phyloP scores from a whole-genome alignment of 2,329 filamentous ascomycete species.

The Metarhizium guizhouense region DNA sequence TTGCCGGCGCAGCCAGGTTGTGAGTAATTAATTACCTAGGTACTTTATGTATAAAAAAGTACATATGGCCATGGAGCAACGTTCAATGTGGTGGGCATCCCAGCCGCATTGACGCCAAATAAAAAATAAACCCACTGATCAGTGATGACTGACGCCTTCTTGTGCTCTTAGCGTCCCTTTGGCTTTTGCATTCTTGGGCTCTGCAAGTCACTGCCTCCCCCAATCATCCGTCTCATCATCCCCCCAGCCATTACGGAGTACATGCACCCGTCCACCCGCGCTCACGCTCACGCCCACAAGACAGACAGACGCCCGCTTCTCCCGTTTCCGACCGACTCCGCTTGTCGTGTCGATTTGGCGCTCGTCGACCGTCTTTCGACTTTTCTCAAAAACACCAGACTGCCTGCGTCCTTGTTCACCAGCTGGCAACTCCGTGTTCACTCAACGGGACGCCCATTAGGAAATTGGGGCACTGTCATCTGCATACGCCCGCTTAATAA shows the following conservation, averaged over 20 bases:
- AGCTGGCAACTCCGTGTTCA: neutral
- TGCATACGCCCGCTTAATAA: neutral
- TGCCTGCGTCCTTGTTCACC: neutral
- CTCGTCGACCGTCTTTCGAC: neutral
- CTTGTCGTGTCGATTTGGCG: neutral
- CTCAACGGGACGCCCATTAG: neutral
- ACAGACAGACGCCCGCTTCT: neutral
- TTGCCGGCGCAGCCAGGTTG: too few species aligned
- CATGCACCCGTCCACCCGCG: too few species aligned
- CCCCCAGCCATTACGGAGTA: too few species aligned
- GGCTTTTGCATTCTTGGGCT: neutral
- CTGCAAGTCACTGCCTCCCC: neutral
- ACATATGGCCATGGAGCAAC: too few species aligned
- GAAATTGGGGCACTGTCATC: neutral
- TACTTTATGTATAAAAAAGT: too few species aligned
- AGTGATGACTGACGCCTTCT: too few species aligned
- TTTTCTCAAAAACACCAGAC: neutral
- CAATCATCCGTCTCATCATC: neutral
- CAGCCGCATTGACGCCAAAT: too few species aligned
- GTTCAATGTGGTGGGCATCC: too few species aligned
- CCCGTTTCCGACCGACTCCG: slow-evolving; percentile 2
- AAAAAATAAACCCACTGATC: too few species aligned
- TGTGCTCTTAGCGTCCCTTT: too few species aligned
- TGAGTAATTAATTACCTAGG: too few species aligned
- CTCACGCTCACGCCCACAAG: neutral